These are phyloP conservation scores for Alectoria sarmentosa DNA, from an alignment of 495 filamentous ascomycete genomes.

Conservation along the genomic window DNA sequence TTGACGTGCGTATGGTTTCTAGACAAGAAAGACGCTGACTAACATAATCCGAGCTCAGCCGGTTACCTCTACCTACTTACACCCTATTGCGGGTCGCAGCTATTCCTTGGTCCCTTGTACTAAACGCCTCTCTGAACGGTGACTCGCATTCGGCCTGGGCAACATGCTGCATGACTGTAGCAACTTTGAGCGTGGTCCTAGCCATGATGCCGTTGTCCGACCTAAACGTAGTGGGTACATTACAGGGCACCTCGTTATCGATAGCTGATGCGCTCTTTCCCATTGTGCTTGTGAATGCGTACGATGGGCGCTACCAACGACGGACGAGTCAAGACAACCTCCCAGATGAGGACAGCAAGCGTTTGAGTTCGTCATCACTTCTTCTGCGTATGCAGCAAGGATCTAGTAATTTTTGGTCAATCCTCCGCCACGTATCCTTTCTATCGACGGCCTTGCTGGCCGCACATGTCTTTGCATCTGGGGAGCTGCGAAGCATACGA, in stretches of 20 bases:
- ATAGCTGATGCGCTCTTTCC: conserved; percentile 16
- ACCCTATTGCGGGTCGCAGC: conserved; percentile 9
- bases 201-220: conserved; percentile 4
- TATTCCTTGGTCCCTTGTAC: conserved; percentile 15
- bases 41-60: conserved; percentile 5
- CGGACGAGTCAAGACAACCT: neutral
- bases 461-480: conserved; percentile 8
- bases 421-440: conserved; percentile 12
- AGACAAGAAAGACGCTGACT: neutral
- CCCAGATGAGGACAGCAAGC: neutral
- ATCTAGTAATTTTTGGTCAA: conserved; percentile 9
- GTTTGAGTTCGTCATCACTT: neutral
- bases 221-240: neutral
- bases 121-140: conserved; percentile 4
- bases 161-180: conserved; percentile 5
- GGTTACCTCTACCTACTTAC: conserved; percentile 13
- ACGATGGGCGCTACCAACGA: neutral
- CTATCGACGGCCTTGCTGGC: conserved; percentile 6
- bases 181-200: conserved; percentile 4
- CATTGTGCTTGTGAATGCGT: conserved; percentile 2
- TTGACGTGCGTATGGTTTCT: conserved; percentile 14
- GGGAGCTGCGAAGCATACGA: conserved; percentile 9
- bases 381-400: neutral
- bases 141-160: conserved; percentile 13
- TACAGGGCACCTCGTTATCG: conserved; percentile 5